A percentile compares a stretch with the other conserved stretches of the same genome.
These are phyloP conservation scores for Lactarius vividus DNA, from an alignment of 768 basidiomycete genomes.

Conservation along the genomic window DNA sequence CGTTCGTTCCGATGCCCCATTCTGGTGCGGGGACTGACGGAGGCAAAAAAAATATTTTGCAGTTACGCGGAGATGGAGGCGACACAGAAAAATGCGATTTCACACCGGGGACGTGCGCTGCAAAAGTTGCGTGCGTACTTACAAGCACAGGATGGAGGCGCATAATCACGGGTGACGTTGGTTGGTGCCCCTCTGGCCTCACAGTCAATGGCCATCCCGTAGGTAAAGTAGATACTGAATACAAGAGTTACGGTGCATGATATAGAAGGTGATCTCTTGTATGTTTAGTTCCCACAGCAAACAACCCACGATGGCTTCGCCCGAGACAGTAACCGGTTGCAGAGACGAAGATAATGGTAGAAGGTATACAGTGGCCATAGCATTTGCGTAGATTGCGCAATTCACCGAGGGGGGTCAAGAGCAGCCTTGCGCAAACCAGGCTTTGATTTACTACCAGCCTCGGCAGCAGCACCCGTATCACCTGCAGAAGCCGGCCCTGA, in stretches of 20 bases:
- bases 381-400: too few species aligned
- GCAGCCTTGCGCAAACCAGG: too few species aligned
- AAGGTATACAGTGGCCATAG: too few species aligned
- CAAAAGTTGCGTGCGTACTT: constrained; percentile 52
- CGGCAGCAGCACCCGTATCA: too few species aligned
- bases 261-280: too few species aligned
- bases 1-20: constrained; percentile 24
- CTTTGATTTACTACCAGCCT: too few species aligned
- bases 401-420: too few species aligned
- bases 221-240: neutral
- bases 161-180: neutral
- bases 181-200: neutral
- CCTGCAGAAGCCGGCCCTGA: too few species aligned
- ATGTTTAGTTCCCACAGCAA: too few species aligned
- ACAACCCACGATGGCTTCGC: too few species aligned
- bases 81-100: constrained; percentile 60
- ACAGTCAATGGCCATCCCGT: neutral
- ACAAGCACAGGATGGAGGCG: constrained; percentile 24
- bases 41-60: neutral
- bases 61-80: constrained; percentile 70
- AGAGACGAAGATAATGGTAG: too few species aligned
- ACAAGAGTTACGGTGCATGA: neutral
- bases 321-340: too few species aligned
- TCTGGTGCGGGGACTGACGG: neutral
- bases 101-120: constrained; percentile 63